phyloP scores from a whole-genome alignment of 192 early-diverging fungal genomes.

The Umbelopsis ramanniana region DNA sequence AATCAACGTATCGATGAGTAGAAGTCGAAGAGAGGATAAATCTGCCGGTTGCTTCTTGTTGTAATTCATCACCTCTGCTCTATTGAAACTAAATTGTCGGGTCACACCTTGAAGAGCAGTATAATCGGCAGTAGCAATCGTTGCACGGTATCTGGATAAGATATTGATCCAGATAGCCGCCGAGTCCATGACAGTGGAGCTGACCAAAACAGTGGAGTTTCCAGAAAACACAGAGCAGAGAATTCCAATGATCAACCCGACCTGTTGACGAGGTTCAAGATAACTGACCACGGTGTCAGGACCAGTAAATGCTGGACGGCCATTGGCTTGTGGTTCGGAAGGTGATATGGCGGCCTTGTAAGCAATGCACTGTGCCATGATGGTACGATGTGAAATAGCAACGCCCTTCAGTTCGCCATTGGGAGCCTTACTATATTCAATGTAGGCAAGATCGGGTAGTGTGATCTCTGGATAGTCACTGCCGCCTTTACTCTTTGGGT shows the following conservation, averaged over 20 bases:
- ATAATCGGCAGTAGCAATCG: conserved; percentile 74
- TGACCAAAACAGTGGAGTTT: conserved; percentile 67
- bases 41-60: conserved; percentile 61
- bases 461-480: conserved; percentile 53
- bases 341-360: conserved; percentile 31
- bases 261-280: conserved; percentile 83
- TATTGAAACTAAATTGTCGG: conserved; percentile 56
- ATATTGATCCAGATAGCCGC: conserved; percentile 74
- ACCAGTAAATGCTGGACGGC: conserved; percentile 3
- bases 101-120: conserved; percentile 64
- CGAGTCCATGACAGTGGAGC: conserved; percentile 61
- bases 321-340: conserved; percentile 1
- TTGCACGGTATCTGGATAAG: conserved; percentile 70
- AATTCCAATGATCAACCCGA: conserved; percentile 71
- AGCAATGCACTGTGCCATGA: conserved; percentile 70
- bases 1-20: conserved; percentile 70
- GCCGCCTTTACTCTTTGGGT: conserved; percentile 56
- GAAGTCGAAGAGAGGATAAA: conserved; percentile 60
- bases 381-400: conserved; percentile 72
- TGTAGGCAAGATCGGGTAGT: conserved; percentile 74
- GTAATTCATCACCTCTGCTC: conserved; percentile 50
- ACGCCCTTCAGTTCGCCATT: conserved; percentile 88
- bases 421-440: conserved; percentile 84
- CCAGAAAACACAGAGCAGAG: conserved; percentile 75
- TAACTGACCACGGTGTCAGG: conserved; percentile 66